These are phyloP conservation scores for Capsicum pubescens DNA, from an alignment of 257 asterid genomes.

Conservation along the genomic window DNA sequence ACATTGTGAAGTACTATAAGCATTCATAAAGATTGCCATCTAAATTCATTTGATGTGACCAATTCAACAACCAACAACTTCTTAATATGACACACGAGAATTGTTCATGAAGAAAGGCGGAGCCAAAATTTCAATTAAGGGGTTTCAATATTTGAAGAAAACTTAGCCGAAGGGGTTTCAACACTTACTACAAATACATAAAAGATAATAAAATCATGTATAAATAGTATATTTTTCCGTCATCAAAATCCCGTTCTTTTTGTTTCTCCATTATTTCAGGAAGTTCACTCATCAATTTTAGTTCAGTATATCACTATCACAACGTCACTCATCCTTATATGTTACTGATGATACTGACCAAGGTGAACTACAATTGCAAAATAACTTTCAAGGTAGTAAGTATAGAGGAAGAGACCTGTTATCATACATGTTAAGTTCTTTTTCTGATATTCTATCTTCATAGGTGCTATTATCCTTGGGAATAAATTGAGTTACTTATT, in stretches of 20 bases:
- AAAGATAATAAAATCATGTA: too few relatives aligned
- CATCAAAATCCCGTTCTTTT: neutral
- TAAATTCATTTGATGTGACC: neutral
- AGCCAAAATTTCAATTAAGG: too few relatives aligned
- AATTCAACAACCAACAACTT: slow-evolving; percentile 1
- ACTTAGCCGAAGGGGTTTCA: too few relatives aligned
- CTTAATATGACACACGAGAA: neutral
- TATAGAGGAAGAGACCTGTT: neutral
- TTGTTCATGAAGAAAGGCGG: too few relatives aligned
- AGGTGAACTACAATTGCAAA: slow-evolving; percentile 12
- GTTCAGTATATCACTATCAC: neutral
- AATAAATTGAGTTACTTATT: neutral
- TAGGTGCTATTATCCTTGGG: neutral
- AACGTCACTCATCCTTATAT: neutral
- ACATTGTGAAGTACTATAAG: neutral
- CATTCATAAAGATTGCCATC: neutral
- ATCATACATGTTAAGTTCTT: neutral
- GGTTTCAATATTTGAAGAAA: too few relatives aligned
- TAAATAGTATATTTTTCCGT: neutral
- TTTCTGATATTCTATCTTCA: neutral
- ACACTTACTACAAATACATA: too few relatives aligned
- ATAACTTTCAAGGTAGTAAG: neutral
- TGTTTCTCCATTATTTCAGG: neutral
- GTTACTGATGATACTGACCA: neutral
- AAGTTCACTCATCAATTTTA: neutral